Evolutionary conservation across 352 stramenopile species (phyloP).

Genomic region (Phytophthora palmivora): DNA sequence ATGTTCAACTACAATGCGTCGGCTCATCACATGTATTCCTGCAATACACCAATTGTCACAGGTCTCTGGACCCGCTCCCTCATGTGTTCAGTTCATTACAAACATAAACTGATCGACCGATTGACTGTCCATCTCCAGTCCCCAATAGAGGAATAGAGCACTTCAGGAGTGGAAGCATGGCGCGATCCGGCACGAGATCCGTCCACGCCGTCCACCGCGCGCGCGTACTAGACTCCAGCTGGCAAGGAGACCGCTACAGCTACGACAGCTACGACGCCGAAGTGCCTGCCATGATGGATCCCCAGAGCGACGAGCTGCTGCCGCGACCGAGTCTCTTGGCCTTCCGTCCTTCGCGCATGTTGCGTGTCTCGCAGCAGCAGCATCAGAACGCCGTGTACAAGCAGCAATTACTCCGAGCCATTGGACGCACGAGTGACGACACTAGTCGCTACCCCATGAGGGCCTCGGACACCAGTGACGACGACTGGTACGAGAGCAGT

Average conservation of each 20-base stretch:
- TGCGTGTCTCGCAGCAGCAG: conserved; percentile 56
- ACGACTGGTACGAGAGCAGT: conserved; percentile 46
- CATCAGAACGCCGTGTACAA: conserved; percentile 54
- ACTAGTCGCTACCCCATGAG: conserved; percentile 5
- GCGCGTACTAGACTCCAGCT: conserved; percentile 36
- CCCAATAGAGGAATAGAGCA: not conserved
- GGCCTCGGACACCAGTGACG: conserved; percentile 29
- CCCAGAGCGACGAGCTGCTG: conserved; percentile 30
- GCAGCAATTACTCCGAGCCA: conserved; percentile 43
- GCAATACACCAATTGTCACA: not conserved
- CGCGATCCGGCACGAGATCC: conserved; percentile 28
- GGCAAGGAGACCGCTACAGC: conserved; percentile 28
- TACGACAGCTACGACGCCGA: conserved; percentile 42
- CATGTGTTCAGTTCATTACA: conserved; percentile 35
- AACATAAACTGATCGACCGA: conserved; percentile 38
- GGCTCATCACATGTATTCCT: conserved; percentile 11
- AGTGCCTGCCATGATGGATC: conserved; percentile 49
- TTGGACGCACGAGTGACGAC: conserved; percentile 25
- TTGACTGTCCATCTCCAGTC: not conserved
- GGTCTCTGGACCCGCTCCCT: not conserved
- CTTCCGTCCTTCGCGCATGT: conserved; percentile 55
- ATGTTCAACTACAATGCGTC: not conserved
- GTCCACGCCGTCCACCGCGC: conserved; percentile 32
- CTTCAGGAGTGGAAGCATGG: conserved; percentile 36
- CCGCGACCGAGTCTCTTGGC: conserved; percentile 53